phyloP scores from a whole-genome alignment of 768 basidiomycete genomes.

The Hygrocybe punicea region DNA sequence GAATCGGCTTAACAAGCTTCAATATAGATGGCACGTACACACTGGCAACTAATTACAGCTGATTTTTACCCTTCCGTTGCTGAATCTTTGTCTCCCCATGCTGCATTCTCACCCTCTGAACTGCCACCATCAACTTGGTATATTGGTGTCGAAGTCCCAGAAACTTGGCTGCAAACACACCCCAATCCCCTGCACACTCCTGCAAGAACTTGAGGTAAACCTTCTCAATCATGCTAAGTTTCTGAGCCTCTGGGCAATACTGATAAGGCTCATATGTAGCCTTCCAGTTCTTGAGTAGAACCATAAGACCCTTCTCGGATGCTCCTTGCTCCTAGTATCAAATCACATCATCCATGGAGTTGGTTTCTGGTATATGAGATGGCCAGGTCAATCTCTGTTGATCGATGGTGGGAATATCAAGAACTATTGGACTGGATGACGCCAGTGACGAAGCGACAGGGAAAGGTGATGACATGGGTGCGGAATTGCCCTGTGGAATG shows the following conservation, averaged over 20 bases:
- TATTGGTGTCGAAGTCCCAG: conserved; percentile 4
- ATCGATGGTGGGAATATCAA: not conserved
- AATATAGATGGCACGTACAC: not conserved
- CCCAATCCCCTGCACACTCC: conserved; percentile 6
- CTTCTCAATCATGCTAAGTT: conserved; percentile 6
- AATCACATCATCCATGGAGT: conserved; percentile 17
- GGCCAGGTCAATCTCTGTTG: not conserved
- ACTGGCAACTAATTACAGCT: not conserved
- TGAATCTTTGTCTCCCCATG: conserved; percentile 7
- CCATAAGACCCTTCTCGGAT: conserved; percentile 10
- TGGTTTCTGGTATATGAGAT: conserved; percentile 14
- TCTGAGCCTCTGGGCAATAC: conserved; percentile 11
- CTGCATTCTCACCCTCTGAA: not conserved
- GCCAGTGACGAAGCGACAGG: not conserved
- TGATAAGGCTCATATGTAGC: conserved; percentile 5
- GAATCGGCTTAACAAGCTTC: not conserved
- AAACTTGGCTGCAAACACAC: conserved; percentile 5
- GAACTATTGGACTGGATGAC: not conserved
- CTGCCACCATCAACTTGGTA: conserved; percentile 8
- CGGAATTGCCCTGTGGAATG: no score
- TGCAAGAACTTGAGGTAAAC: conserved; percentile 3
- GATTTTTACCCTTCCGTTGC: not conserved
- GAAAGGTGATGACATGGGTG: no score
- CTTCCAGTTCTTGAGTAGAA: conserved; percentile 16
- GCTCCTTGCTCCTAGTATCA: conserved; percentile 15